These are phyloP conservation scores for Medicago lupulina DNA, from an alignment of 306 rosid genomes.

Conservation along the genomic window DNA sequence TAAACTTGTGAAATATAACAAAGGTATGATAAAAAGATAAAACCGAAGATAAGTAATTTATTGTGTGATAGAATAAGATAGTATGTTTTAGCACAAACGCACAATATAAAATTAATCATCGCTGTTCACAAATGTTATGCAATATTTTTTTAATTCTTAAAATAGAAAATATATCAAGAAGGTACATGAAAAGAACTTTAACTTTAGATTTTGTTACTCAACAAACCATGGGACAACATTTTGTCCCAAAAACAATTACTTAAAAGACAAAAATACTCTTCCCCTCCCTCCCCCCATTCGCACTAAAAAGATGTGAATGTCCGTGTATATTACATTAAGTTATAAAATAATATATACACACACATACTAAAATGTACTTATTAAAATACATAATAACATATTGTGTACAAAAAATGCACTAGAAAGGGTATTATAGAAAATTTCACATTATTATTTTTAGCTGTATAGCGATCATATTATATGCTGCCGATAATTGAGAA, in stretches of 20 bases:
- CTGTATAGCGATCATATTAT: too few species aligned
- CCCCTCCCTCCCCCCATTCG: neutral
- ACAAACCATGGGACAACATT: neutral
- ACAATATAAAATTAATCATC: constrained; percentile 28
- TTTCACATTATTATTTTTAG: too few species aligned
- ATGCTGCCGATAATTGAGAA: too few species aligned
- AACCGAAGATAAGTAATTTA: constrained; percentile 29
- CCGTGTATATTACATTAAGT: neutral
- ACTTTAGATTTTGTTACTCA: neutral
- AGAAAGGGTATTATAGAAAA: too few species aligned
- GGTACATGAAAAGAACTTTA: constrained; percentile 2
- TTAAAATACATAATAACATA: too few species aligned
- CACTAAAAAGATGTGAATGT: neutral
- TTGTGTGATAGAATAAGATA: constrained; percentile 35
- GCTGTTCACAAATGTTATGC: constrained; percentile 13
- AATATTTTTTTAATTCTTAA: neutral
- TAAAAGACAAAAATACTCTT: neutral
- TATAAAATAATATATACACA: neutral
- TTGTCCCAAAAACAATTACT: neutral
- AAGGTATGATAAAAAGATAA: constrained; percentile 24
- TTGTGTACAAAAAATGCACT: too few species aligned
- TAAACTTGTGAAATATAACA: constrained; percentile 32
- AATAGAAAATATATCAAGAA: constrained; percentile 5
- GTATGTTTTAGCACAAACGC: constrained; percentile 2
- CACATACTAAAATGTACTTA: too few species aligned